These are phyloP conservation scores for Hebeloma cylindrosporum DNA, from an alignment of 768 basidiomycete species.

Conservation along the genomic window DNA sequence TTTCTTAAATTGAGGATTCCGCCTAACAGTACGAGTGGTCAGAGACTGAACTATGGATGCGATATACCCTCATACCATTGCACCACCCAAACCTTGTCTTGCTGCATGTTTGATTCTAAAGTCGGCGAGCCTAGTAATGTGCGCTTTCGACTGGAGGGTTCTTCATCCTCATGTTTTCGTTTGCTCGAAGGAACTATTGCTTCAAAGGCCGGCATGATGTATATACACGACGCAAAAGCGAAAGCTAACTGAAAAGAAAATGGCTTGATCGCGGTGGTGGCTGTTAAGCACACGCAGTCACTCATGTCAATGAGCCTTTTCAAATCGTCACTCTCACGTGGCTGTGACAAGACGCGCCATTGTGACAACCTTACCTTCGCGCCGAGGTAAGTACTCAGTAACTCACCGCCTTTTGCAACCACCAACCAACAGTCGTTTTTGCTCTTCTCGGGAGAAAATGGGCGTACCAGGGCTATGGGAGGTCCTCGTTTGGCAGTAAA, in stretches of 20 bases:
- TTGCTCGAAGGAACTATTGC: constrained; percentile 27
- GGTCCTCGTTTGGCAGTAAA: too few relatives aligned
- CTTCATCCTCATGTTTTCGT: constrained; percentile 35
- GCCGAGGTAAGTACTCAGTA: too few relatives aligned
- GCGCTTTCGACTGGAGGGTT: constrained; percentile 30
- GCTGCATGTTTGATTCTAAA: constrained; percentile 33
- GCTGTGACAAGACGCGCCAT: too few relatives aligned
- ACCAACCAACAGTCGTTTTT: too few relatives aligned
- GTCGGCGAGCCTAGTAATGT: constrained; percentile 18
- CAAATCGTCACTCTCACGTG: too few relatives aligned
- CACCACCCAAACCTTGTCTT: constrained; percentile 58
- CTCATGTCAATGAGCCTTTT: too few relatives aligned
- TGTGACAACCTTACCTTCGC: too few relatives aligned
- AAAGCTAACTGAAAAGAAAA: background rate
- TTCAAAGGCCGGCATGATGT: constrained; percentile 29
- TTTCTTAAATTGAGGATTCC: constrained; percentile 72
- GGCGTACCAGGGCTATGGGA: constrained; percentile 33
- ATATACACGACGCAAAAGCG: background rate
- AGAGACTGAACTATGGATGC: background rate
- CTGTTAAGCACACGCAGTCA: too few relatives aligned
- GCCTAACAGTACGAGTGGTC: constrained; percentile 38
- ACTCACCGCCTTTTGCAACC: too few relatives aligned
- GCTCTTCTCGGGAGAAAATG: constrained; percentile 11
- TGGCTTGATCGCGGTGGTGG: too few relatives aligned
- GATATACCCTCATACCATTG: constrained; percentile 55